Conservation (phyloP, 345 rosid species). For the Populus tremula region DNA sequence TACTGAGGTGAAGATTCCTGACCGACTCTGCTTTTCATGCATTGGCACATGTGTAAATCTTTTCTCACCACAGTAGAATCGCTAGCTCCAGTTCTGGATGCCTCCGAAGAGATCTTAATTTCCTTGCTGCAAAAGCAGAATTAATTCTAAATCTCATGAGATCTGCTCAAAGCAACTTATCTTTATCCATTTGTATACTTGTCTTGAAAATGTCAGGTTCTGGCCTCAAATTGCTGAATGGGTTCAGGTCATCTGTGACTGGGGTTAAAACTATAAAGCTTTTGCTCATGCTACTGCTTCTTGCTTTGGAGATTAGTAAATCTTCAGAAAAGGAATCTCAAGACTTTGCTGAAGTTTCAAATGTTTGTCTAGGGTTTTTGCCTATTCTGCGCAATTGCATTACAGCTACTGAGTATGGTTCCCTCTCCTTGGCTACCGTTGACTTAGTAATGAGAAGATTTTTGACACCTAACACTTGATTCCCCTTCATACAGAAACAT, state of each 20-base stretch:
- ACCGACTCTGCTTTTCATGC: conserved; percentile 47
- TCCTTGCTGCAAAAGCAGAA: conserved; percentile 65
- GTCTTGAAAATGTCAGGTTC: conserved; percentile 58
- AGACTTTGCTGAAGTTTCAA: conserved; percentile 60
- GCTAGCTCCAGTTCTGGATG: conserved; percentile 46
- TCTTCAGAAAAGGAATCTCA: conserved; percentile 40
- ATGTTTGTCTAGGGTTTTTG: conserved; percentile 57
- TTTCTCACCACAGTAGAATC: conserved; percentile 41
- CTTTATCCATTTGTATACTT: conserved; percentile 44
- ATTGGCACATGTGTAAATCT: conserved; percentile 45
- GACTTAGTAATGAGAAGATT: conserved; percentile 59
- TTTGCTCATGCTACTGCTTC: conserved; percentile 59
- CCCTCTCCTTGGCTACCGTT: conserved; percentile 57
- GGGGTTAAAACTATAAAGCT: conserved; percentile 52
- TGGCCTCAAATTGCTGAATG: conserved; percentile 58
- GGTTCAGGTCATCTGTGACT: conserved; percentile 40
- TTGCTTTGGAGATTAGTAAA: conserved; percentile 39
- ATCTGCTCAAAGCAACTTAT: conserved; percentile 37
- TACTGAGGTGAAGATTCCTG: conserved; percentile 43
- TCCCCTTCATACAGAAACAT: conserved; percentile 64
- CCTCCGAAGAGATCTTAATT: conserved; percentile 36
- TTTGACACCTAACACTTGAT: conserved; percentile 79
- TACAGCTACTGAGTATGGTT: conserved; percentile 45
- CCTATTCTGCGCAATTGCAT: conserved; percentile 72
- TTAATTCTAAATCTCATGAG: conserved; percentile 59